Evolutionary conservation across 2,329 filamentous ascomycete species (phyloP).

Genomic region (Pestalotiopsis sp.): DNA sequence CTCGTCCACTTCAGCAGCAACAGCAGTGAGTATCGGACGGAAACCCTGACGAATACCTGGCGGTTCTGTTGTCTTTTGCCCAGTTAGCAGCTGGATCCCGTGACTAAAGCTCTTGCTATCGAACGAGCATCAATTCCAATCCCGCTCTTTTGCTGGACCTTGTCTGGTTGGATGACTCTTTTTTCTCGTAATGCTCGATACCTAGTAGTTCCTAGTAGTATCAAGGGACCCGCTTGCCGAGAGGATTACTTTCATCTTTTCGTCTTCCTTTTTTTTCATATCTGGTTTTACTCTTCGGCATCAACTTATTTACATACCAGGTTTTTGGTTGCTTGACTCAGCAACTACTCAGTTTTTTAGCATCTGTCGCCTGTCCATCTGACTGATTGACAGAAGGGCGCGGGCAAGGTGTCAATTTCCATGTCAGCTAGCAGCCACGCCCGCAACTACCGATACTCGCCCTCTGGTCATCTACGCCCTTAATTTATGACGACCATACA

Average conservation of each 20-base stretch:
- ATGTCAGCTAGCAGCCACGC: neutral
- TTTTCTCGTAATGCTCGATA: neutral
- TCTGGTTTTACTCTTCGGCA: neutral
- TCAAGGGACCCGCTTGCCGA: conserved; percentile 7
- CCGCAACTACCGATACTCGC: neutral
- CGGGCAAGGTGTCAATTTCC: neutral
- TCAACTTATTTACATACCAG: neutral
- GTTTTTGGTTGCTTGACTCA: neutral
- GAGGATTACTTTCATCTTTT: neutral
- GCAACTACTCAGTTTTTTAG: neutral
- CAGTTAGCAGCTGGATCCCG: neutral
- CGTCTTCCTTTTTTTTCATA: neutral
- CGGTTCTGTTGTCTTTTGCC: neutral
- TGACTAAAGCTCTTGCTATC: neutral
- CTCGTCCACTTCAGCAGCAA: neutral
- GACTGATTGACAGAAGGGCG: neutral
- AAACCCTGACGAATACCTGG: conserved; percentile 7
- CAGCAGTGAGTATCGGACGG: conserved; percentile 1
- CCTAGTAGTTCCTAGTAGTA: neutral
- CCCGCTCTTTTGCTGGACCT: neutral
- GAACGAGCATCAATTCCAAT: neutral
- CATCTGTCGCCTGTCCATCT: no score
- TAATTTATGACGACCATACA: conserved; percentile 44
- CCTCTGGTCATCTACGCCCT: conserved; percentile 16
- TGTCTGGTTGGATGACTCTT: neutral